Conservation (phyloP, 1,284 basidiomycete genomes). For the Moesziomyces sp. region DNA sequence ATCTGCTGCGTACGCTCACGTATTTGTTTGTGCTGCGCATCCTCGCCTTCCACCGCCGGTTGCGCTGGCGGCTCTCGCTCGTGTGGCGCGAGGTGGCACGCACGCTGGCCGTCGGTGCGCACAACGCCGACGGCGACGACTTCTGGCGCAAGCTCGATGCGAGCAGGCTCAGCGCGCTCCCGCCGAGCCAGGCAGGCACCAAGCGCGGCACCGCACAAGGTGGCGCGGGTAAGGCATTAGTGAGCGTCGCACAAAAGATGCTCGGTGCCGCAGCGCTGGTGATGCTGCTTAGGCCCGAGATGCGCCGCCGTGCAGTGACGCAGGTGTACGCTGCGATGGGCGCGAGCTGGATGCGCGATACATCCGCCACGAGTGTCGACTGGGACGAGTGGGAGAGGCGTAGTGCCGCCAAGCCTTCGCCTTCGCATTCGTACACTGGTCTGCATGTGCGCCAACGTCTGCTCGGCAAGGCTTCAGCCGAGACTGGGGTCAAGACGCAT, state of each 20-base stretch:
- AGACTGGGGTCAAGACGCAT: background rate
- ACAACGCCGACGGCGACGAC: constrained; percentile 18
- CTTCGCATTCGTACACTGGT: constrained; percentile 16
- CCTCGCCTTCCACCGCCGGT: constrained; percentile 47
- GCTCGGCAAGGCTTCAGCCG: constrained; percentile 1
- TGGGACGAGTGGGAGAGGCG: constrained; percentile 37
- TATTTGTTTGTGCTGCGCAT: constrained; percentile 65
- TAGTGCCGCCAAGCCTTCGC: background rate
- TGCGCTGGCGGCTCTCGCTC: constrained; percentile 40
- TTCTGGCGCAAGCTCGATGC: constrained; percentile 37
- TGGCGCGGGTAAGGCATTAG: background rate
- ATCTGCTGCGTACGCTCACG: constrained; percentile 62
- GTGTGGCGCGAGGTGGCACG: constrained; percentile 19
- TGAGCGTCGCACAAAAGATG: constrained; percentile 7
- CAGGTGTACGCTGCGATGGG: constrained; percentile 9
- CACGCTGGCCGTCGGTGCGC: constrained; percentile 18
- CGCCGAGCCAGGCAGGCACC: background rate
- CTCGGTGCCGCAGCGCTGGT: constrained; percentile 20
- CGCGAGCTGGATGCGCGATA: background rate
- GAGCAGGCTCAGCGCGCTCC: constrained; percentile 10
- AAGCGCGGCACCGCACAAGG: background rate
- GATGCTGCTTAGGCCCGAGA: constrained; percentile 30
- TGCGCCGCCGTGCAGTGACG: constrained; percentile 22
- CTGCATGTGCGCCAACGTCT: constrained; percentile 31
- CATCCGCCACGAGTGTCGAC: constrained; percentile 5